Evolutionary conservation across 768 basidiomycete species (phyloP).

Genomic region (Podaxis sp.): DNA sequence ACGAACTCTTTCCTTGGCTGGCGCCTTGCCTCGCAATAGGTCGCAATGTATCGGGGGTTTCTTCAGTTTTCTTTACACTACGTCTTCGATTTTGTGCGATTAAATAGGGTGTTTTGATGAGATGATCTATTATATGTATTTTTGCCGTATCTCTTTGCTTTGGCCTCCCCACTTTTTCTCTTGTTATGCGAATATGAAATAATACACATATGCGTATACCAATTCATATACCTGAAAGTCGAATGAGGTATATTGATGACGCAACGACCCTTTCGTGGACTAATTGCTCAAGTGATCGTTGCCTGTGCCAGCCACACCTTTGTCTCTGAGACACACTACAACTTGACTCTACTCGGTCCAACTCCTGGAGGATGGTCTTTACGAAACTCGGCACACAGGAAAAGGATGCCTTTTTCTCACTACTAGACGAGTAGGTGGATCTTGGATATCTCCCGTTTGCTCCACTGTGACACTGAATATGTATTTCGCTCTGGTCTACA

Average conservation of each 20-base stretch:
- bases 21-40: not conserved
- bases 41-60: slow-evolving; percentile 7
- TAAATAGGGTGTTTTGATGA: slow-evolving; percentile 21
- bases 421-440: slow-evolving; percentile 71
- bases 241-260: slow-evolving; percentile 5
- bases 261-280: not conserved
- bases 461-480: slow-evolving; percentile 14
- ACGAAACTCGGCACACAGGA: slow-evolving; percentile 63
- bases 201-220: slow-evolving; percentile 9
- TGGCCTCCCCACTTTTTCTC: slow-evolving; percentile 21
- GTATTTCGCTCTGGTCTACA: not conserved
- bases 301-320: not conserved
- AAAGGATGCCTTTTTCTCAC: slow-evolving; percentile 79
- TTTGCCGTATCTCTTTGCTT: slow-evolving; percentile 20
- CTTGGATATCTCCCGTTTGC: not conserved
- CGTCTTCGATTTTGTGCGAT: slow-evolving; percentile 30
- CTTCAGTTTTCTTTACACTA: slow-evolving; percentile 11
- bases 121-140: slow-evolving; percentile 19
- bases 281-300: not conserved
- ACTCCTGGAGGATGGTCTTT: slow-evolving; percentile 61
- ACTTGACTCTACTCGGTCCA: not conserved
- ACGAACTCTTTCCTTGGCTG: not conserved
- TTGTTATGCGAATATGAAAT: slow-evolving; percentile 27
- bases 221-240: not conserved
- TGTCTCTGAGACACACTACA: not conserved